Conservation (phyloP, 2,329 filamentous ascomycete species). For the Aspergillus melleus region DNA sequence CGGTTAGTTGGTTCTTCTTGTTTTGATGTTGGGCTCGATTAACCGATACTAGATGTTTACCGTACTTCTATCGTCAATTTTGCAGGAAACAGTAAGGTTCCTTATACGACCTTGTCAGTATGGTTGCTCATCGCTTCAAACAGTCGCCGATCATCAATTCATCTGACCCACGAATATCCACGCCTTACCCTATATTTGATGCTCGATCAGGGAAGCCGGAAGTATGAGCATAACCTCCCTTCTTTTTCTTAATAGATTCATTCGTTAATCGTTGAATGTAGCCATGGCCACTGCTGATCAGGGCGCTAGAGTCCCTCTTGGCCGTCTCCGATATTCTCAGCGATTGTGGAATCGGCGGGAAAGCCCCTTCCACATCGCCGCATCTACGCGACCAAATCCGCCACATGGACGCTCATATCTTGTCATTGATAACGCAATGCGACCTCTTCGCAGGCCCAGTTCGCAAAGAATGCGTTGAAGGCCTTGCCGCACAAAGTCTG, state of each 20-base stretch:
- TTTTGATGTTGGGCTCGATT: neutral
- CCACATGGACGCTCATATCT: neutral
- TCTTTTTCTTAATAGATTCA: neutral
- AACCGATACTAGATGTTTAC: constrained; percentile 17
- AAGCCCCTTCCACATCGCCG: neutral
- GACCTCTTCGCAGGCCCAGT: neutral
- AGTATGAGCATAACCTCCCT: constrained; percentile 8
- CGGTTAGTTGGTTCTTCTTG: constrained; percentile 15
- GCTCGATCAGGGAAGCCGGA: constrained; percentile 11
- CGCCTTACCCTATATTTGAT: constrained; percentile 22
- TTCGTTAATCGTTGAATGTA: neutral
- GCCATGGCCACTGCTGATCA: constrained; percentile 19
- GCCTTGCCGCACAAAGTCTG: constrained; percentile 15
- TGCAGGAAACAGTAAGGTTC: constrained; percentile 18
- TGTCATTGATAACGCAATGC: neutral
- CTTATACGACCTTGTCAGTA: neutral
- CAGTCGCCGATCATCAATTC: constrained; percentile 23
- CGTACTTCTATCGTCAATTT: constrained; percentile 20
- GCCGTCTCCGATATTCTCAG: neutral
- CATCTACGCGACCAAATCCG: neutral
- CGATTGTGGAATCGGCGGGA: neutral
- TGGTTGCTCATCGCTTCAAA: neutral
- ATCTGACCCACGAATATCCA: constrained; percentile 25
- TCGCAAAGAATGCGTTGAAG: constrained; percentile 8
- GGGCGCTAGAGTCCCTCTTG: neutral